Base-by-base conservation (phyloP, 2,329 filamentous ascomycete genomes). In the Salinomyces thailandicus region DNA sequence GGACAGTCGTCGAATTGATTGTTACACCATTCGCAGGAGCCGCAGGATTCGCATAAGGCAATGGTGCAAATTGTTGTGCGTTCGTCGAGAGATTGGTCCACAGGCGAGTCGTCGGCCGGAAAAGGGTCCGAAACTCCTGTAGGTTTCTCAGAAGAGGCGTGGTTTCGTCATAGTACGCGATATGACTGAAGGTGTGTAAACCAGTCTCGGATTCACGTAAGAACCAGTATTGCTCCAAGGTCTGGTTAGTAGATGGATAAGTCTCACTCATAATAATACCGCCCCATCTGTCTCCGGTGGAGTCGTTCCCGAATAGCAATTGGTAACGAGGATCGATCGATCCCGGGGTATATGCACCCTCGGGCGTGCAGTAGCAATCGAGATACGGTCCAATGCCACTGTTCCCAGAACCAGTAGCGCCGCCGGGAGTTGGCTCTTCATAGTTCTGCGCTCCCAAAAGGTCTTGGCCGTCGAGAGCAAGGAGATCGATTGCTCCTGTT, bases 201-300 rank as follows among this genome's bases (percentile, higher is more conserved):
- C 75, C 75, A 0, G 75, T 78, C 52, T 80, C 75, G 1, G 69
- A 70, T 30, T 77, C 73, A 8, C 71, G 62, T 2, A 79, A 57
- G 46, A 79, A 79, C 72, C 73, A 79, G 53, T 78, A 79, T 48
- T 79, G 75, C 47, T 79, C 68, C 12, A 80, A 60, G 5, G 70
- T 49, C 48, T 79, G 73, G 2, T 73, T 73, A 0, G 74, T 77
- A 0, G 64, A 60, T 0, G 66, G 61, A 48, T 76, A 78, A 0
- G 65, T 70, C 40, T 79, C 73, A 31, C 68, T 71, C 65, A 79
- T 71, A 28, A 71, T 62, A 19, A 78, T 67, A 2, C 75, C 74
- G 3, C 66, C 74, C 50, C 77, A 79, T 5, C 63, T 51, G 0
- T 64, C 69, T 1, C 68, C 67, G 0, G 61, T 62, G 1, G 60